These are phyloP conservation scores for Actinomortierella wolfii DNA, from an alignment of 371 early-diverging fungal genomes.

Conservation along the genomic window DNA sequence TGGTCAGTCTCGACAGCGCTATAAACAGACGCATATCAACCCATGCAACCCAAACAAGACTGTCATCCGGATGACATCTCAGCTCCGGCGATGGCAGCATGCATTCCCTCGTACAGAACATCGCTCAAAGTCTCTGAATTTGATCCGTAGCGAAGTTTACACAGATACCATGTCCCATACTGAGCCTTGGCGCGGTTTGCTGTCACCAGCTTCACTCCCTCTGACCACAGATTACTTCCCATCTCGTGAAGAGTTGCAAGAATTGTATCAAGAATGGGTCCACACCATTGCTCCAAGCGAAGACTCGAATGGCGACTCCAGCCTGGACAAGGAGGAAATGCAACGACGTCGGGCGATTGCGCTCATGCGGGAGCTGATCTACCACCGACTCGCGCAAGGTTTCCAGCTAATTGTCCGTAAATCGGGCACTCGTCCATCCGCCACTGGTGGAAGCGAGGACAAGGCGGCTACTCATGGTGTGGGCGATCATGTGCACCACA, in stretches of 20 bases:
- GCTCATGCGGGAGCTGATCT: conserved; percentile 84
- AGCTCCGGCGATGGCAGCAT: conserved; percentile 85
- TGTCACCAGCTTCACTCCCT: conserved; percentile 93
- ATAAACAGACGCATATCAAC: conserved; percentile 58
- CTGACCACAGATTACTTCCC: conserved; percentile 93
- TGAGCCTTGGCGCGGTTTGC: conserved; percentile 53
- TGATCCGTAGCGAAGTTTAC: conserved; percentile 49
- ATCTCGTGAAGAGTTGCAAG: conserved; percentile 68
- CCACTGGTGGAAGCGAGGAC: too few relatives aligned
- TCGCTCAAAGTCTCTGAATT: conserved; percentile 42
- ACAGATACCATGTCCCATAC: conserved; percentile 49
- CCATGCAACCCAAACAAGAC: conserved; percentile 76
- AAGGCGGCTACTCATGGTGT: too few relatives aligned
- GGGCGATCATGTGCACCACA: too few relatives aligned
- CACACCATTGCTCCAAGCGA: conserved; percentile 83
- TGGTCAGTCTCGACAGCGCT: conserved; percentile 34
- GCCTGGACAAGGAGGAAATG: conserved; percentile 7
- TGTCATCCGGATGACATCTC: conserved; percentile 61
- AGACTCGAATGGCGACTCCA: conserved; percentile 49
- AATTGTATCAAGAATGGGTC: conserved; percentile 77
- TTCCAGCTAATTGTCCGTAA: conserved; percentile 82
- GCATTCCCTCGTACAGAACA: conserved; percentile 59
- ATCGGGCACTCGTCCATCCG: too few relatives aligned
- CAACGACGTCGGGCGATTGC: conserved; percentile 54
- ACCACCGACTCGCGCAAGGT: conserved; percentile 91